Conservation (phyloP, 1,284 basidiomycete genomes). For the Pyrrhoderma lamaoense region DNA sequence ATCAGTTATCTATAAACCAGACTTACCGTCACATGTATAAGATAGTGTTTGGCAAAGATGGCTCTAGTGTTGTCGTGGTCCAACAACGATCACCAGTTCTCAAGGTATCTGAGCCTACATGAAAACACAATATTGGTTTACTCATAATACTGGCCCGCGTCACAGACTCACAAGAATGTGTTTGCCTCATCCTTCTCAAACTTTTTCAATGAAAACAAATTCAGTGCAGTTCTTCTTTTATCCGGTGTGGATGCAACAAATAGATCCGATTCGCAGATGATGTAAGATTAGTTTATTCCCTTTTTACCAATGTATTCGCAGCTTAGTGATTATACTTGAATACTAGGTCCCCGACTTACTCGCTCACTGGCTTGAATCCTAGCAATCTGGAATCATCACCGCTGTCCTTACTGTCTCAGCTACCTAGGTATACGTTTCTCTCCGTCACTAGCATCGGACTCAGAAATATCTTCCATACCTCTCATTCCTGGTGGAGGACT, state of each 20-base stretch:
- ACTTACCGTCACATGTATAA: not conserved
- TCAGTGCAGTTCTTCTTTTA: constrained; percentile 51
- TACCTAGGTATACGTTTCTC: constrained; percentile 36
- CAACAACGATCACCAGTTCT: constrained; percentile 74
- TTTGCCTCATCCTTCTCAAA: constrained; percentile 51
- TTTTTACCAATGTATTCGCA: not conserved
- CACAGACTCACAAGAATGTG: constrained; percentile 58
- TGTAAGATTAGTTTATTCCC: constrained; percentile 39
- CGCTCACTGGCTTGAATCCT: constrained; percentile 37
- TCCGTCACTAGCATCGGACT: not conserved
- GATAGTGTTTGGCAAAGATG: constrained; percentile 62
- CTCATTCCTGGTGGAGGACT: constrained; percentile 74
- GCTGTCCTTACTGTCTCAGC: constrained; percentile 31
- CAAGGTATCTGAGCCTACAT: constrained; percentile 41
- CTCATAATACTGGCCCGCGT: not conserved
- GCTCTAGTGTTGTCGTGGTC: constrained; percentile 44
- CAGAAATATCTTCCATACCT: constrained; percentile 31
- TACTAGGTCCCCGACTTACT: constrained; percentile 51
- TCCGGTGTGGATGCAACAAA: constrained; percentile 69
- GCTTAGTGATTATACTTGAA: not conserved
- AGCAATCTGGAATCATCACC: constrained; percentile 34
- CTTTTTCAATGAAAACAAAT: constrained; percentile 44
- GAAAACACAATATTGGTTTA: constrained; percentile 7
- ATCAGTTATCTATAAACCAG: constrained; percentile 1
- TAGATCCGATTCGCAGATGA: constrained; percentile 68